These are phyloP conservation scores for Ceratobasidium papillatum DNA, from an alignment of 1,284 basidiomycete species.

Conservation along the genomic window DNA sequence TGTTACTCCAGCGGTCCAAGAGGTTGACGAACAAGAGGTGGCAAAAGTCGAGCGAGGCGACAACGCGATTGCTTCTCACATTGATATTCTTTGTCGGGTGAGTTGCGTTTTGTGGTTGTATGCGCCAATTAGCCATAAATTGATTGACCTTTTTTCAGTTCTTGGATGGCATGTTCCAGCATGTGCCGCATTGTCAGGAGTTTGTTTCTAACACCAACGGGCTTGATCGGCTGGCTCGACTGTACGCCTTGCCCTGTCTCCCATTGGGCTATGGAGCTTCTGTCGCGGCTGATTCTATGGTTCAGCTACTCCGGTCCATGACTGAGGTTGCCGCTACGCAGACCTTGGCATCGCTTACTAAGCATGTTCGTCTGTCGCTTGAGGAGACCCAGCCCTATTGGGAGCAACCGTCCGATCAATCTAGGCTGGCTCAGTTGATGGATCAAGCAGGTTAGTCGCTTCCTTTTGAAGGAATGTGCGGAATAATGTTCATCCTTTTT, in stretches of 20 bases:
- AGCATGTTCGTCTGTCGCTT: conserved; percentile 76
- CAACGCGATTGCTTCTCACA: conserved; percentile 76
- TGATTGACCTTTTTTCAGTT: conserved; percentile 62
- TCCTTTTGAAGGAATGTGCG: conserved; percentile 11
- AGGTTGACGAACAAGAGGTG: conserved; percentile 38
- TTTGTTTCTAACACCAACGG: conserved; percentile 84
- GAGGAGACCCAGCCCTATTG: conserved; percentile 78
- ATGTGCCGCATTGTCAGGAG: conserved; percentile 87
- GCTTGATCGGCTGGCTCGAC: conserved; percentile 75
- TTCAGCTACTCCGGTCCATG: conserved; percentile 88
- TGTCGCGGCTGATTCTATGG: conserved; percentile 81
- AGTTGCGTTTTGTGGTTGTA: conserved; percentile 47
- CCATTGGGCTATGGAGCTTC: conserved; percentile 91
- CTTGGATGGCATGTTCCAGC: conserved; percentile 93
- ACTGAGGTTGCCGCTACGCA: conserved; percentile 84
- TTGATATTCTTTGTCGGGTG: conserved; percentile 79
- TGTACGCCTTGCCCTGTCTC: conserved; percentile 86
- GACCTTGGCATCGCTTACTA: conserved; percentile 76
- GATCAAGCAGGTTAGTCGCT: conserved; percentile 51
- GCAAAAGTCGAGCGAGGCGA: conserved; percentile 53
- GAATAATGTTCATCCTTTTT: conserved; percentile 25
- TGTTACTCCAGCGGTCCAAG: conserved; percentile 46
- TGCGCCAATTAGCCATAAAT: neutral
- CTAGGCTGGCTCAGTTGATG: conserved; percentile 69
- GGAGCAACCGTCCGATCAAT: conserved; percentile 61